Base-by-base conservation (phyloP, 495 filamentous ascomycete species). In the Hypoxylon crocopeplum region DNA sequence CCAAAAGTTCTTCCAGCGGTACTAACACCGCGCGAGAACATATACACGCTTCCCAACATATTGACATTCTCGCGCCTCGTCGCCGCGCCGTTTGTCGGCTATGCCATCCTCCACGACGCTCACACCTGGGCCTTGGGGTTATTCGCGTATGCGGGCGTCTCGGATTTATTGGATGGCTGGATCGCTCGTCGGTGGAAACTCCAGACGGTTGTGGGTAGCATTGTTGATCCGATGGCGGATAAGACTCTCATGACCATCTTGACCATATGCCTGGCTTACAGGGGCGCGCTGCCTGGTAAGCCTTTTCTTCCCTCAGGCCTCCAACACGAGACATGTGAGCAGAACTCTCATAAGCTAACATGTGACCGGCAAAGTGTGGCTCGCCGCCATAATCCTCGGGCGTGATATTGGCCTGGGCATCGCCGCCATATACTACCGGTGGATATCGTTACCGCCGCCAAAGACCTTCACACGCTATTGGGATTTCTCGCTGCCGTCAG, bases 211-310 rank as follows among this genome's bases (percentile, higher is more conserved):
- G 91, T 98, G 11, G 94, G 94, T n/a, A 93, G 89, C 40, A 86
- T 98, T 25, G 92, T 98, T 48, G 93, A 98, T 65, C 93, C 93
- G 8, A 94, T 96, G 89, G 93, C 93, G 11, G 93, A 98, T 69
- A 98, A 98, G 79, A 84, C 85, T 8, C 78, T 98, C 56, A 98
- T 98, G 94, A 97, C 92, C 2, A 82, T 96, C 25, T 76, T 95
- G 48, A 93, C 93, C 0, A 86, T 92, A 5, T 89, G 87, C 54
- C 70, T 98, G 32, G 93, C 92, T 5, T 76, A 88, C 33, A 90
- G 95, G 51, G 93, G 89, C 0, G 81, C 85, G 4, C 77, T 98
- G 13, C 91, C 94, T 22, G 74, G 90, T 93, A 76, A 61, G 82
- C 72, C 13, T n/a, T 8, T 20, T 6, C 22, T 48, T n/a, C n/a